phyloP scores from a whole-genome alignment of 805 yeast species.

The Sporopachydermia lactativora region DNA sequence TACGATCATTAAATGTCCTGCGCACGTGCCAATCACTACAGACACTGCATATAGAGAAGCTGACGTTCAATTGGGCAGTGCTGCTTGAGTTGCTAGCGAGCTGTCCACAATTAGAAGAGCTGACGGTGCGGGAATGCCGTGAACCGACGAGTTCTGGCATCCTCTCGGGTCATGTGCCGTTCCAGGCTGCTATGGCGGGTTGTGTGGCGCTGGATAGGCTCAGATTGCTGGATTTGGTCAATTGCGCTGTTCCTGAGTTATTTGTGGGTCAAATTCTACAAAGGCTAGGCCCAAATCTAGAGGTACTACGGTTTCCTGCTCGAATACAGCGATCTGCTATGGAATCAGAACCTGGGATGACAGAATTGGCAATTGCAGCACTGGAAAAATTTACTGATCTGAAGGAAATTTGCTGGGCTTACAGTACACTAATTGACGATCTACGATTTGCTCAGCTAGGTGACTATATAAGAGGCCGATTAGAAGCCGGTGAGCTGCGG shows the following conservation, averaged over 20 bases:
- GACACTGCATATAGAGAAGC: neutral
- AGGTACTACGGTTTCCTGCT: too few relatives aligned
- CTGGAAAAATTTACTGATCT: neutral
- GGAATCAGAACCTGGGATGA: too few relatives aligned
- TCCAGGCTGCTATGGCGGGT: neutral
- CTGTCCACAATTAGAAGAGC: neutral
- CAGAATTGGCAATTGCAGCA: too few relatives aligned
- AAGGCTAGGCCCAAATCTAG: too few relatives aligned
- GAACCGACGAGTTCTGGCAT: too few relatives aligned
- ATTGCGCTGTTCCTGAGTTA: neutral
- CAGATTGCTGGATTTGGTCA: neutral
- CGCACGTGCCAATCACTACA: neutral
- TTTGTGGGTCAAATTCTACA: too few relatives aligned
- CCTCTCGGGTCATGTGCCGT: neutral
- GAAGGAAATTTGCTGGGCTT: neutral
- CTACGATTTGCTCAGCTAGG: neutral
- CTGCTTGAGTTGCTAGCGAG: neutral
- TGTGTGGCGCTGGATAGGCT: neutral
- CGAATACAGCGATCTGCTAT: too few relatives aligned
- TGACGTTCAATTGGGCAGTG: neutral
- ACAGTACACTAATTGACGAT: neutral
- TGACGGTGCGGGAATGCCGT: too few relatives aligned
- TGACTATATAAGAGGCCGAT: neutral
- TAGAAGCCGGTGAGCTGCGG: neutral
- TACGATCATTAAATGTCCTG: neutral